phyloP scores from a whole-genome alignment of 2,329 filamentous ascomycete genomes.

The Ascochyta rabiei region DNA sequence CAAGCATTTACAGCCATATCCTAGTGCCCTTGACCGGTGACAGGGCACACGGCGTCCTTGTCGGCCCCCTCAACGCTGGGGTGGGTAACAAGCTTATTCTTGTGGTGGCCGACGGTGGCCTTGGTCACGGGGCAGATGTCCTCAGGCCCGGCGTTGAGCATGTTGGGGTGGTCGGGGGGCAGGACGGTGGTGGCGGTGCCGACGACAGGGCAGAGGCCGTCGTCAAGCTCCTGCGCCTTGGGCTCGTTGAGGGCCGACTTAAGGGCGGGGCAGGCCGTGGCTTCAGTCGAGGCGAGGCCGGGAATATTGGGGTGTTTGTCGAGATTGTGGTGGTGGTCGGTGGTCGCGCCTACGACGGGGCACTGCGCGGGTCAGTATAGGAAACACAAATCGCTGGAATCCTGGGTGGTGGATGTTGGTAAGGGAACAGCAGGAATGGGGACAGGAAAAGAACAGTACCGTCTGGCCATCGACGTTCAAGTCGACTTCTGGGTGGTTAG shows the following conservation, averaged over 20 bases:
- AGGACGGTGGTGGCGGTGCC: constrained; percentile 51
- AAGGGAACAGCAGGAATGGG: no score
- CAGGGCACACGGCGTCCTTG: constrained; percentile 50
- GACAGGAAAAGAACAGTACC: constrained; percentile 14
- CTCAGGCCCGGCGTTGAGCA: constrained; percentile 46
- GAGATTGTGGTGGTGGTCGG: constrained; percentile 53
- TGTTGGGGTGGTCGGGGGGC: constrained; percentile 51
- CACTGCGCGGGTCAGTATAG: constrained; percentile 34
- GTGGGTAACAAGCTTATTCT: constrained; percentile 51
- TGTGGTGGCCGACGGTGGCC: constrained; percentile 52
- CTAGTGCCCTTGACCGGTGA: constrained; percentile 44
- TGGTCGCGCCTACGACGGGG: constrained; percentile 54
- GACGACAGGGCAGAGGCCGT: constrained; percentile 53
- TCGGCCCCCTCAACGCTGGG: constrained; percentile 48
- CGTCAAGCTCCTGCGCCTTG: constrained; percentile 48
- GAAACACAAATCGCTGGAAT: no score
- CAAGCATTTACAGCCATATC: background rate
- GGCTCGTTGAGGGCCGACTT: constrained; percentile 47
- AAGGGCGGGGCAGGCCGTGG: constrained; percentile 51
- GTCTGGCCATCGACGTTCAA: constrained; percentile 48
- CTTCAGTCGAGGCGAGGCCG: constrained; percentile 32
- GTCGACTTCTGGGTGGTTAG: constrained; percentile 51
- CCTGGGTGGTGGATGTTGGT: background rate
- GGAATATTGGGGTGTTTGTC: constrained; percentile 50
- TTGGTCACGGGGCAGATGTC: constrained; percentile 54